Evolutionary conservation across 257 asterid genomes (phyloP).

Genomic region (Jacaranda mimosifolia): DNA sequence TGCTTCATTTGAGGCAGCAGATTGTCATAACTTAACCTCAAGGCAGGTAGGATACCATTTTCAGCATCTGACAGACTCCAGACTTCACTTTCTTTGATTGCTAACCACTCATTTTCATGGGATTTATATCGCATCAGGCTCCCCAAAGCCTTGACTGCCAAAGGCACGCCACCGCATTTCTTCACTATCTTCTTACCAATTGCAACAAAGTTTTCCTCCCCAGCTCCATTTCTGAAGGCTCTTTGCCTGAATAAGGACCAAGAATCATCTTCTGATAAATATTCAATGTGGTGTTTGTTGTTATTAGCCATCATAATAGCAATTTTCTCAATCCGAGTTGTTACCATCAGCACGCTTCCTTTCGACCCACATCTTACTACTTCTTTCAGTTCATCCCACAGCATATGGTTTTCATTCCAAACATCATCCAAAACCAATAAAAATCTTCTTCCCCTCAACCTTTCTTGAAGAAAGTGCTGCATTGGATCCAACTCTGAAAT

Average conservation of each 20-base stretch:
- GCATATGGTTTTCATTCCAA: too few species aligned
- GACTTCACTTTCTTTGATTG: slow-evolving; percentile 17
- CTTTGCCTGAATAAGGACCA: slow-evolving; percentile 38
- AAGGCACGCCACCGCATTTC: slow-evolving; percentile 37
- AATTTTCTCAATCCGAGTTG: slow-evolving; percentile 33
- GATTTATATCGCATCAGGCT: slow-evolving; percentile 33
- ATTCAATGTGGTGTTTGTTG: slow-evolving; percentile 12
- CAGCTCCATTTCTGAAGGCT: slow-evolving; percentile 27
- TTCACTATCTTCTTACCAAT: slow-evolving; percentile 30
- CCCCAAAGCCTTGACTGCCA: slow-evolving; percentile 37
- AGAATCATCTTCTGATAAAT: slow-evolving; percentile 34
- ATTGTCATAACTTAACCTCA: slow-evolving; percentile 41
- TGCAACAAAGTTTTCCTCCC: background rate
- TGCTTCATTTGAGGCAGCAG: slow-evolving; percentile 27
- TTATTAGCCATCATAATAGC: slow-evolving; percentile 33
- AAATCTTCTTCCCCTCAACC: slow-evolving; percentile 36
- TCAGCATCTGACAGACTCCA: slow-evolving; percentile 18
- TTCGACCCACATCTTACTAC: too few species aligned
- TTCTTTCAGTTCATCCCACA: too few species aligned
- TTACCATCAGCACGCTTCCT: slow-evolving; percentile 38
- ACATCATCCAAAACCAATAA: too few species aligned
- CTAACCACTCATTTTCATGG: slow-evolving; percentile 28
- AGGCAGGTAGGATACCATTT: slow-evolving; percentile 5
- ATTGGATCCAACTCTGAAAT: slow-evolving; percentile 36
- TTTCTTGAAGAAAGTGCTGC: slow-evolving; percentile 26